These are phyloP conservation scores for Eragrostis tef DNA, from an alignment of 202 grass and related monocot species.

Conservation along the genomic window DNA sequence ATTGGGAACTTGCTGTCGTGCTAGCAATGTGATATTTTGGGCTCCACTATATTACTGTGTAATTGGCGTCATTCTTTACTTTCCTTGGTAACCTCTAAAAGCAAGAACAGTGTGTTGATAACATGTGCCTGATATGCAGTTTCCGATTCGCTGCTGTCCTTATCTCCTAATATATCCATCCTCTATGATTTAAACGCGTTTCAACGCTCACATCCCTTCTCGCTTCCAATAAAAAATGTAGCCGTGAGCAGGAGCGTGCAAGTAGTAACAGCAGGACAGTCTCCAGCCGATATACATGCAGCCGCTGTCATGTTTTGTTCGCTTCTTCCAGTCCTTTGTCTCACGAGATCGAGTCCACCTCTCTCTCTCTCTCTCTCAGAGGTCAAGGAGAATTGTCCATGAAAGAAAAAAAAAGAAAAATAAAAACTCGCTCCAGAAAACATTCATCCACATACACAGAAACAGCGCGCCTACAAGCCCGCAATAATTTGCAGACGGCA, in stretches of 20 bases:
- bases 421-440: conserved; percentile 38
- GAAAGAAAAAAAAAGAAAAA: neutral
- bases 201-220: conserved; percentile 12
- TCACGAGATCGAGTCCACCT: conserved; percentile 43
- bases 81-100: neutral
- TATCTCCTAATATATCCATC: neutral
- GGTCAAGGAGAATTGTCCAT: neutral
- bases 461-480: neutral
- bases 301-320: conserved; percentile 57
- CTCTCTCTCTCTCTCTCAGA: neutral
- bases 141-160: conserved; percentile 14
- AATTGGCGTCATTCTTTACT: neutral
- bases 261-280: conserved; percentile 28
- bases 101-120: conserved; percentile 25
- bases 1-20: neutral
- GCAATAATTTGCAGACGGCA: conserved; percentile 52
- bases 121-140: neutral
- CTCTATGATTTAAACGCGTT: conserved; percentile 39
- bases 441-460: conserved; percentile 62
- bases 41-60: neutral
- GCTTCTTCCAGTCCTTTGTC: conserved; percentile 49
- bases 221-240: conserved; percentile 4
- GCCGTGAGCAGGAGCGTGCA: neutral
- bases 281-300: conserved; percentile 63
- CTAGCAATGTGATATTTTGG: neutral